Evolutionary conservation across 257 asterid species (phyloP).

Genomic region (Gentiana dahurica): DNA sequence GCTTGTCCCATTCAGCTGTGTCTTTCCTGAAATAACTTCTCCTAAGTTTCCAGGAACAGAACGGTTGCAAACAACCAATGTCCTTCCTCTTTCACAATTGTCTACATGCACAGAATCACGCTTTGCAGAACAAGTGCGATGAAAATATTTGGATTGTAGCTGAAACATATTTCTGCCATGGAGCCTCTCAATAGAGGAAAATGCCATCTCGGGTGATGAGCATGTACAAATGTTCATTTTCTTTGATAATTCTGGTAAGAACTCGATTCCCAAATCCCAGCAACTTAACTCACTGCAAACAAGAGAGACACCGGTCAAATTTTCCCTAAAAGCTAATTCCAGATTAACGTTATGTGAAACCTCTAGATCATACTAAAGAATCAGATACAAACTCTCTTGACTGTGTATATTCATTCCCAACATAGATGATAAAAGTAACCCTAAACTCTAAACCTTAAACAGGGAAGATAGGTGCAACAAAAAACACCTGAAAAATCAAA

Average conservation of each 20-base stretch:
- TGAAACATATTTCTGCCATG: constrained; percentile 23
- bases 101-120: constrained; percentile 16
- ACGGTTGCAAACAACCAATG: constrained; percentile 43
- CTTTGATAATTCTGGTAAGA: constrained; percentile 4
- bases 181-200: constrained; percentile 34
- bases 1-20: constrained; percentile 30
- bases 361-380: too few species aligned
- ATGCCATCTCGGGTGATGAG: constrained; percentile 42
- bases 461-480: too few species aligned
- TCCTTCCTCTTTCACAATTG: constrained; percentile 20
- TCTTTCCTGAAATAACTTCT: constrained; percentile 41
- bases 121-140: constrained; percentile 26
- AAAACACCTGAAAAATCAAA: too few species aligned
- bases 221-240: constrained; percentile 36
- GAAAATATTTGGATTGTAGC: constrained; percentile 26
- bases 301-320: constrained; percentile 6
- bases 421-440: too few species aligned
- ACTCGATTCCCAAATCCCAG: constrained; percentile 1
- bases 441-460: too few species aligned
- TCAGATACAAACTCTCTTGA: too few species aligned
- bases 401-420: too few species aligned
- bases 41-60: constrained; percentile 52
- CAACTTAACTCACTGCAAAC: constrained; percentile 12
- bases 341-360: too few species aligned
- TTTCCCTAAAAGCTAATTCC: too few species aligned